phyloP scores from a whole-genome alignment of 78 protist genomes.

The Capsaspora owczarzaki region DNA sequence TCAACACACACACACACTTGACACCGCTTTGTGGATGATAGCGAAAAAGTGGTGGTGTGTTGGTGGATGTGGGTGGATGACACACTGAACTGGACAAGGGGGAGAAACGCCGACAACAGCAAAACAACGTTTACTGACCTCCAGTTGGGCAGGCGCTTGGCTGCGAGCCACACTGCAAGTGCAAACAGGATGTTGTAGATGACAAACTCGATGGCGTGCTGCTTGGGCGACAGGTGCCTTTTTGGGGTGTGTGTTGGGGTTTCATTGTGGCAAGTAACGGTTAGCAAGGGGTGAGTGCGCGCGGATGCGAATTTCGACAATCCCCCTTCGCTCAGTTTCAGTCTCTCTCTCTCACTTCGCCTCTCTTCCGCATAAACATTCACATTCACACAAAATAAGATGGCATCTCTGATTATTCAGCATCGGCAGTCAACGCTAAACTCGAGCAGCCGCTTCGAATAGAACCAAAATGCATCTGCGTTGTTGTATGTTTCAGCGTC shows the following conservation, averaged over 20 bases:
- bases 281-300: not conserved
- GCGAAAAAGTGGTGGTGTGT: no score
- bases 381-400: not conserved
- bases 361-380: no score
- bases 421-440: no score
- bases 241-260: not conserved
- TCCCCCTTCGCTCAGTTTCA: no score
- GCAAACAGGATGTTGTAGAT: not conserved
- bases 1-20: no score
- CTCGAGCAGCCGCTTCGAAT: no score
- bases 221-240: not conserved
- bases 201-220: not conserved
- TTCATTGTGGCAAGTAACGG: not conserved
- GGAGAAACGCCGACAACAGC: not conserved
- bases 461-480: no score
- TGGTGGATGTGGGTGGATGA: no score
- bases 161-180: not conserved
- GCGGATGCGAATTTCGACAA: not conserved
- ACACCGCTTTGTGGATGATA: no score
- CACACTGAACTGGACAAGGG: not conserved
- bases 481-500: no score
- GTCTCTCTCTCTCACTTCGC: no score
- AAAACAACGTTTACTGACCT: not conserved
- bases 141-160: not conserved
- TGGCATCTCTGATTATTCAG: no score